These are phyloP conservation scores for Nicotiana tabacum DNA, from an alignment of 257 asterid genomes.

Conservation along the genomic window DNA sequence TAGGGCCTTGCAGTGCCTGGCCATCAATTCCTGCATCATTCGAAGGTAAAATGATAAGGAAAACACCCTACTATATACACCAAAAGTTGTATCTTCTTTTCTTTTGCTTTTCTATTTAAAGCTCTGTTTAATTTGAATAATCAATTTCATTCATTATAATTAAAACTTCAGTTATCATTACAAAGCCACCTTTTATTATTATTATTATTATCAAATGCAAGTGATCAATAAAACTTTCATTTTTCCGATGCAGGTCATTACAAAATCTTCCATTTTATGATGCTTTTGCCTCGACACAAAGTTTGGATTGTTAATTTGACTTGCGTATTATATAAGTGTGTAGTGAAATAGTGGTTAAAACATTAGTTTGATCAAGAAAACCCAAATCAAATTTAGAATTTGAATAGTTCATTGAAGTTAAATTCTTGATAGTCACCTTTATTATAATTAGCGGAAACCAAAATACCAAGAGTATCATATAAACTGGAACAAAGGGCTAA, in stretches of 20 bases:
- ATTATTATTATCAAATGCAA: not conserved
- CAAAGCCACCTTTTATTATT: not conserved
- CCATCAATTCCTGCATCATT: slow-evolving; percentile 33
- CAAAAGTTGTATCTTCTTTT: not conserved
- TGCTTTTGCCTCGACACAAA: not conserved
- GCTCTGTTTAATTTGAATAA: not conserved
- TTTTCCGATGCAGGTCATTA: not conserved
- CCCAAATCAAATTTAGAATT: not conserved
- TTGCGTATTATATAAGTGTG: not conserved
- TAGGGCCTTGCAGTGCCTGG: slow-evolving; percentile 53
- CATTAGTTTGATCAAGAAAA: not conserved
- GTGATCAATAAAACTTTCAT: not conserved
- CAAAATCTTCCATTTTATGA: not conserved
- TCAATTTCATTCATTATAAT: not conserved
- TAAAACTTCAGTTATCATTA: not conserved
- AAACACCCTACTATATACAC: not conserved
- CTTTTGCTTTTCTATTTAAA: not conserved
- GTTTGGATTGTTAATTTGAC: not conserved
- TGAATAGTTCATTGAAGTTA: not conserved
- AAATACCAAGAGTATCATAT: not conserved
- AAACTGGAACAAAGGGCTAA: not conserved
- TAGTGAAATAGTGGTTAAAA: not conserved
- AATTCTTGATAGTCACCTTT: not conserved
- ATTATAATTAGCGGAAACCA: not conserved
- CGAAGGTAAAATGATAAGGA: not conserved